A percentile compares a stretch with the other conserved stretches of the same genome.
phyloP scores from a whole-genome alignment of 352 stramenopile species.

The Globisporangium iwayamae region DNA sequence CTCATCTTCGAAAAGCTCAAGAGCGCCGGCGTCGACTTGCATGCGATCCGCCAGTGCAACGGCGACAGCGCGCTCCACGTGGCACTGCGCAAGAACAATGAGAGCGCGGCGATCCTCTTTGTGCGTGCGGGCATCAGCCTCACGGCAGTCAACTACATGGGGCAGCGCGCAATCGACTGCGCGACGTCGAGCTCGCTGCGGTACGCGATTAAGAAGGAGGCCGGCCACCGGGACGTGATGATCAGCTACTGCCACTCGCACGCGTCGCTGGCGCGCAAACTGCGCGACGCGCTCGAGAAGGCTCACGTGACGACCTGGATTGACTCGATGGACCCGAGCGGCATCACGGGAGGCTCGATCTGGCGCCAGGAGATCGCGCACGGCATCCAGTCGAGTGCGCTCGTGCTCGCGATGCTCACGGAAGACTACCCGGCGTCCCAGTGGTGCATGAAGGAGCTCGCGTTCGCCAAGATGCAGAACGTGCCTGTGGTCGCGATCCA shows the following conservation, averaged over 20 bases:
- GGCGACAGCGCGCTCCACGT: constrained; percentile 76
- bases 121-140: constrained; percentile 68
- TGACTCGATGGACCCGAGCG: constrained; percentile 78
- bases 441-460: constrained; percentile 87
- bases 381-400: constrained; percentile 67
- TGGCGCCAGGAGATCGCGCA: constrained; percentile 82
- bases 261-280: constrained; percentile 49
- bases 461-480: constrained; percentile 84
- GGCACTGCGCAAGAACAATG: constrained; percentile 64
- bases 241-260: constrained; percentile 88
- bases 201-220: constrained; percentile 84
- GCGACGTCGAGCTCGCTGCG: constrained; percentile 59
- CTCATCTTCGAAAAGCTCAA: constrained; percentile 54
- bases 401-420: constrained; percentile 72
- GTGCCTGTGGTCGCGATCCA: constrained; percentile 81
- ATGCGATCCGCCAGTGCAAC: constrained; percentile 50
- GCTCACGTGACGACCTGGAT: constrained; percentile 84
- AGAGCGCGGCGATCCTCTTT: constrained; percentile 60
- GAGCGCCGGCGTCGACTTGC: constrained; percentile 46
- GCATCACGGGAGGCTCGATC: constrained; percentile 72
- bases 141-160: constrained; percentile 54
- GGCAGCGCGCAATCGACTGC: constrained; percentile 73
- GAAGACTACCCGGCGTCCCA: constrained; percentile 75
- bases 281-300: constrained; percentile 64
- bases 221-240: constrained; percentile 80